Evolutionary conservation across 2,329 filamentous ascomycete species (phyloP).

Genomic region (Neofusicoccum parvum): DNA sequence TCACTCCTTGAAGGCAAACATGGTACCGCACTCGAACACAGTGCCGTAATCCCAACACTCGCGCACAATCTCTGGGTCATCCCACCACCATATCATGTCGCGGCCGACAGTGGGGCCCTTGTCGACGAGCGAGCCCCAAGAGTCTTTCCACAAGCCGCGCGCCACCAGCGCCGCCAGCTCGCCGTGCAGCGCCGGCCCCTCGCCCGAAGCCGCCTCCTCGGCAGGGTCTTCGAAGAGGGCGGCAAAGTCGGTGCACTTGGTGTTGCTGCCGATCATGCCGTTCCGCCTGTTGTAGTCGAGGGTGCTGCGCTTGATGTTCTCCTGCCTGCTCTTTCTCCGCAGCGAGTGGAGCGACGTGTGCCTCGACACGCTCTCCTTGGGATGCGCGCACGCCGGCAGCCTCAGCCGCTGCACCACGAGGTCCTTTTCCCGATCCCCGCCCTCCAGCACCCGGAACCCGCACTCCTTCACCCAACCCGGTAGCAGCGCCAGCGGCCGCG

Average conservation of each 20-base stretch:
- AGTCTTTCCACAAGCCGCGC: slow-evolving; percentile 40
- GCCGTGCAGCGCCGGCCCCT: slow-evolving; percentile 28
- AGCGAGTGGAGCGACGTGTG: not conserved
- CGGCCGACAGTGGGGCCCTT: slow-evolving; percentile 22
- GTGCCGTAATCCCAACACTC: slow-evolving; percentile 40
- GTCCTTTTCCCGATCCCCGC: slow-evolving; percentile 21
- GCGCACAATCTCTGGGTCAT: slow-evolving; percentile 38
- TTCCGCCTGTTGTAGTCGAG: not conserved
- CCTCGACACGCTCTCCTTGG: slow-evolving; percentile 14
- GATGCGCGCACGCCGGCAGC: slow-evolving; percentile 31
- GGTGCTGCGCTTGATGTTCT: not conserved
- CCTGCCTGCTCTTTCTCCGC: not conserved
- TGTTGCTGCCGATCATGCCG: not conserved
- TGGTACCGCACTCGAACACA: slow-evolving; percentile 39
- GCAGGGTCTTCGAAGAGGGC: not conserved
- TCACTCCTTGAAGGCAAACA: slow-evolving; percentile 38
- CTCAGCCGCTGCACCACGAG: slow-evolving; percentile 28
- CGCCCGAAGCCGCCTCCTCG: not conserved
- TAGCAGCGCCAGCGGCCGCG: slow-evolving; percentile 60
- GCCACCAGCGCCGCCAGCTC: slow-evolving; percentile 40
- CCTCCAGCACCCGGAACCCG: slow-evolving; percentile 43
- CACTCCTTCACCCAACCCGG: slow-evolving; percentile 62
- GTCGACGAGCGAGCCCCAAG: slow-evolving; percentile 41
- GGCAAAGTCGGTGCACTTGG: not conserved
- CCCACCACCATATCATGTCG: slow-evolving; percentile 40